These are phyloP conservation scores for Thalassiosira profunda DNA, from an alignment of 108 stramenopile genomes.

Conservation along the genomic window DNA sequence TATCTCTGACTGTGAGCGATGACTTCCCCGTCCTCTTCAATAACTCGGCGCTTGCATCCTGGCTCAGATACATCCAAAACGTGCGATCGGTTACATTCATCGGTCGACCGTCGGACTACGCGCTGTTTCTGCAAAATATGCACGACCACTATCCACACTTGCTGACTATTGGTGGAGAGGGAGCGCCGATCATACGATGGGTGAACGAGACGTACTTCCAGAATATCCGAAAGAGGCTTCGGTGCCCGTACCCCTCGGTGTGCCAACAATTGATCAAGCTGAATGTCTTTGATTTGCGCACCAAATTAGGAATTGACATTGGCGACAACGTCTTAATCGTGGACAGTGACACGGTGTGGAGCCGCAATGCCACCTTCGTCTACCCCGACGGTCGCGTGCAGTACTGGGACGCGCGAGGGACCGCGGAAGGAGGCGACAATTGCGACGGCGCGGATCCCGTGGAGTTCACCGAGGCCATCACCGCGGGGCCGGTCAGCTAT, in stretches of 20 bases:
- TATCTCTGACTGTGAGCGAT: constrained; percentile 25
- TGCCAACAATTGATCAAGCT: constrained; percentile 44
- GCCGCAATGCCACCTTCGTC: constrained; percentile 24
- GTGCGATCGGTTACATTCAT: constrained; percentile 40
- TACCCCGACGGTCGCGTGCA: constrained; percentile 17
- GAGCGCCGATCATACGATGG: constrained; percentile 12
- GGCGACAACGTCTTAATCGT: constrained; percentile 30
- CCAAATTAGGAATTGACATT: constrained; percentile 6
- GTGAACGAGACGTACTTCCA: constrained; percentile 43
- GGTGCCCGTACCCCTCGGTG: constrained; percentile 10
- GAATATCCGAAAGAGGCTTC: constrained; percentile 5
- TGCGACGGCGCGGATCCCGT: constrained; percentile 28
- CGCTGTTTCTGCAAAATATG: constrained; percentile 16
- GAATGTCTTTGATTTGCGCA: constrained; percentile 33
- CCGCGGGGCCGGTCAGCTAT: neutral
- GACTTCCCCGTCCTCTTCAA: constrained; percentile 42
- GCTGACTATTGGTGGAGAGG: neutral
- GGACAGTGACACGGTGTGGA: constrained; percentile 42
- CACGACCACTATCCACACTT: constrained; percentile 15
- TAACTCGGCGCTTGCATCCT: constrained; percentile 32
- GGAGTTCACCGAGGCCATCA: constrained; percentile 29
- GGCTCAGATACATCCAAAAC: constrained; percentile 38
- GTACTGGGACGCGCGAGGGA: constrained; percentile 18
- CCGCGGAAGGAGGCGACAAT: neutral
- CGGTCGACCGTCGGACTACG: constrained; percentile 24